Evolutionary conservation across 805 yeast species (phyloP), one percentile per base, ranked within the genome.

Genomic region (Wickerhamiella qilinensis): DNA sequence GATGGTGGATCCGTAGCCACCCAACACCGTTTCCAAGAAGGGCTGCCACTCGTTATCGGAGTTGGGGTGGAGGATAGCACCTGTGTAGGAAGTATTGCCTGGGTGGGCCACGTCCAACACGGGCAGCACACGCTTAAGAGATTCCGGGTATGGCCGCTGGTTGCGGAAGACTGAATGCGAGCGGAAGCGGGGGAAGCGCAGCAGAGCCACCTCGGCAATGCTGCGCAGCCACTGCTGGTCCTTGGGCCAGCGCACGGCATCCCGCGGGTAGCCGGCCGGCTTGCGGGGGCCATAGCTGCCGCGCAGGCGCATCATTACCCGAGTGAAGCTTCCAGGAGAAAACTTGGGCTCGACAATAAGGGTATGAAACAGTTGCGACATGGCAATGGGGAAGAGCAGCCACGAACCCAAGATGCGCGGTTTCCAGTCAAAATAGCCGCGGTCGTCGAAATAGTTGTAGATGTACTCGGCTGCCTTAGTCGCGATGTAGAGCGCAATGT

Each of bases 351-450:
- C 52, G 38, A 52, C 47, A 27, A 59, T 44, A 37, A 56, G 55
- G 4, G 58, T 42, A 43, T 58, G 49, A 39, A 63, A 53, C 36
- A 63, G 54, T 48, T 62, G 65, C 14, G 58, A 50, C 41, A 56
- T 50, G 15, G 67, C 61, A 15, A 59, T 39, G 3, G 67, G 67
- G 47, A 62, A 58, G 39, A 63, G 47, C 30, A 39, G 52, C 65
- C 65, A 62, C 12, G 62, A 46, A 3, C 63, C 64, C 36, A 51
- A 56, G 46, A 49, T 58, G 42, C 46, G 59, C 52, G 46, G 54
- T 47, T 55, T 53, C 45, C 52, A 53, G 6, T 43, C 42, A 33
- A 59, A 41, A 38, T 45, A 46, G 6, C 57, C 60, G 20, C 46
- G 39, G 43, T 59, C 62, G 25, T 59, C 59, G 25, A 57, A 46